phyloP scores from a whole-genome alignment of 176 grass and related monocot species.

The Lolium multiflorum region DNA sequence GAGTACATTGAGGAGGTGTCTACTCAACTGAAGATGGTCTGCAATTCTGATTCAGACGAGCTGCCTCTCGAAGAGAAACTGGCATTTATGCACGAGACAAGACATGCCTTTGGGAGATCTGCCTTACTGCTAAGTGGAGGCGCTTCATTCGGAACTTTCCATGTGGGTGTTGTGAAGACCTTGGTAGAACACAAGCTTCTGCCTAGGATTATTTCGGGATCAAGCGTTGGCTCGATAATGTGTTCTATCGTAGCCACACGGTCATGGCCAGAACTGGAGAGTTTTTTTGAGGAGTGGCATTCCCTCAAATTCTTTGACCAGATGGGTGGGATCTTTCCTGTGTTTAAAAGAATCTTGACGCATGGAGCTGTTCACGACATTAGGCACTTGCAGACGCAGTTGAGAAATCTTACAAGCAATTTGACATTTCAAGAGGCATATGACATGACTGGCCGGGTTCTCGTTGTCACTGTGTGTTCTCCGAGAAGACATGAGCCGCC shows the following conservation, averaged over 20 bases:
- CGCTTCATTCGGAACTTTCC: conserved; percentile 87
- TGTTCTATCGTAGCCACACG: conserved; percentile 81
- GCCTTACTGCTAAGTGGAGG: conserved; percentile 88
- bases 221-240: conserved; percentile 89
- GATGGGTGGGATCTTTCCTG: conserved; percentile 83
- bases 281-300: conserved; percentile 96
- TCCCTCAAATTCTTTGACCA: conserved; percentile 93
- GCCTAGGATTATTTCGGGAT: conserved; percentile 90
- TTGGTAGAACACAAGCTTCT: conserved; percentile 85
- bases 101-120: conserved; percentile 90
- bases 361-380: conserved; percentile 88
- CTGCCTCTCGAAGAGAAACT: conserved; percentile 87
- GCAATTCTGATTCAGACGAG: conserved; percentile 87
- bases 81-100: conserved; percentile 95
- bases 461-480: conserved; percentile 89
- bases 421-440: conserved; percentile 99
- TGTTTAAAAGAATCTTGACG: conserved; percentile 84
- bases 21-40: conserved; percentile 90
- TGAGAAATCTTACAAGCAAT: conserved; percentile 88
- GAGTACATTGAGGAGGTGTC: conserved; percentile 98
- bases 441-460: conserved; percentile 85
- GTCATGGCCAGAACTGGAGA: conserved; percentile 86
- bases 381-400: conserved; percentile 69
- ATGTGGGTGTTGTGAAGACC: conserved; percentile 88
- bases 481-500: conserved; percentile 89